Percentiles rank a stretch among this genome's conserved stretches.
These are phyloP conservation scores for Imleria badia DNA, from an alignment of 768 basidiomycete genomes.

Conservation along the genomic window DNA sequence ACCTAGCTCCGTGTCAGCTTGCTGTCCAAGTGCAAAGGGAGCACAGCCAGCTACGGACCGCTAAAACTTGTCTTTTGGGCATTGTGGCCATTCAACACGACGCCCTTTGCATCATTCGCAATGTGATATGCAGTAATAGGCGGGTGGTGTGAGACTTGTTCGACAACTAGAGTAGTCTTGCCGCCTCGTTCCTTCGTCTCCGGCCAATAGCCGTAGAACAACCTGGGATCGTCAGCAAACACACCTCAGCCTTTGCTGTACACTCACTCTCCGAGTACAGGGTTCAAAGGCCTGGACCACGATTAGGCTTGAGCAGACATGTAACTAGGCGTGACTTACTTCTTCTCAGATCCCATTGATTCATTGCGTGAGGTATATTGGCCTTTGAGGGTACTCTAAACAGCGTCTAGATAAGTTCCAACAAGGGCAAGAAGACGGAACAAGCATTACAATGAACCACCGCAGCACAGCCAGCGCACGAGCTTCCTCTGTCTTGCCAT, in stretches of 20 bases:
- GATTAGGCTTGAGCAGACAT: constrained; percentile 11
- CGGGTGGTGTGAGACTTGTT: constrained; percentile 97
- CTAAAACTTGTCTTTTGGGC: constrained; percentile 97
- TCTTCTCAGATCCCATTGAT: constrained; percentile 96
- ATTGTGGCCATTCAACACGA: constrained; percentile 81
- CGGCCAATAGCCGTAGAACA: constrained; percentile 92
- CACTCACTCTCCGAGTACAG: constrained; percentile 87
- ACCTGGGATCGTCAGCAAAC: constrained; percentile 37
- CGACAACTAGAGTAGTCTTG: constrained; percentile 80
- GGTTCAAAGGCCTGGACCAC: constrained; percentile 79
- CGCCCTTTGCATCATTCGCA: constrained; percentile 73
- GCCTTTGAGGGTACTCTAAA: constrained; percentile 85
- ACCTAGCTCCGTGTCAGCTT: constrained; percentile 34
- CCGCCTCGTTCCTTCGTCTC: constrained; percentile 64
- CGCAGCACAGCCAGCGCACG: constrained; percentile 78
- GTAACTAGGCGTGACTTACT: constrained; percentile 47
- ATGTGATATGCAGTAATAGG: constrained; percentile 88
- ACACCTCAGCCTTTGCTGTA: background rate
- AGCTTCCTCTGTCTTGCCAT: constrained; percentile 70
- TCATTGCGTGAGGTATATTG: constrained; percentile 96
- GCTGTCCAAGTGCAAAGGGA: background rate
- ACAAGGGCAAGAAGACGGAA: background rate
- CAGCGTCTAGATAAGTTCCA: constrained; percentile 2
- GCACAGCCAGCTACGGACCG: constrained; percentile 38
- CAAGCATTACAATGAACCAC: constrained; percentile 83